Evolutionary conservation across 2,329 filamentous ascomycete genomes (phyloP).

Genomic region (Aspergillus brasiliensis): DNA sequence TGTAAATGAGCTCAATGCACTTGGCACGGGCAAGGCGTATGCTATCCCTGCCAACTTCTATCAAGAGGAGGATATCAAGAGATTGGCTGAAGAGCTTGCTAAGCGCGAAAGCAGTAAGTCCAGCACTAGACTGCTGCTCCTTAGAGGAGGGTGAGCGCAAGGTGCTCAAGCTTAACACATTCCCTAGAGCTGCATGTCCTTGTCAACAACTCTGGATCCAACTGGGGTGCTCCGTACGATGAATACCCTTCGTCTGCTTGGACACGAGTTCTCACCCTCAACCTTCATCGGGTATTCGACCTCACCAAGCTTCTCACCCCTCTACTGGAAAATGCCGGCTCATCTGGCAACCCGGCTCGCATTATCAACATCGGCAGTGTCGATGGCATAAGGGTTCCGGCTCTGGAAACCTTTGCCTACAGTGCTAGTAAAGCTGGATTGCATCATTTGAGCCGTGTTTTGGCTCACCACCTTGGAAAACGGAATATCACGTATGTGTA

Average conservation of each 20-base stretch:
- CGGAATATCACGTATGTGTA: constrained; percentile 56
- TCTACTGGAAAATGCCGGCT: constrained; percentile 50
- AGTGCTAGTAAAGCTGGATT: constrained; percentile 57
- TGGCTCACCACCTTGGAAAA: constrained; percentile 54
- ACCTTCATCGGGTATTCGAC: constrained; percentile 58
- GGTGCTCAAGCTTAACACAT: not conserved
- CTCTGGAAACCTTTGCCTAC: constrained; percentile 55
- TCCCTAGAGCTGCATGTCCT: constrained; percentile 49
- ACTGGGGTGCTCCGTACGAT: constrained; percentile 60
- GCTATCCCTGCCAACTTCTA: constrained; percentile 56
- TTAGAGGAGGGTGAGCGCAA: not conserved
- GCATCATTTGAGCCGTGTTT: constrained; percentile 55
- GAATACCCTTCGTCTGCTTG: constrained; percentile 60
- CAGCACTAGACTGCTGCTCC: not conserved
- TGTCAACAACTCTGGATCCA: constrained; percentile 57
- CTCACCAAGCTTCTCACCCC: constrained; percentile 50
- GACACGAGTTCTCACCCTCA: constrained; percentile 59
- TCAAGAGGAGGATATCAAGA: constrained; percentile 54
- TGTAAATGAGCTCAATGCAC: constrained; percentile 50
- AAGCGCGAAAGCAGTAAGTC: constrained; percentile 57
- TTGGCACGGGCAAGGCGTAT: constrained; percentile 55
- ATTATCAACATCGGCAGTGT: constrained; percentile 59
- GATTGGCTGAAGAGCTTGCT: constrained; percentile 51
- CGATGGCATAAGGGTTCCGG: constrained; percentile 57
- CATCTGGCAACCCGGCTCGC: constrained; percentile 46